Evolutionary conservation across 352 stramenopile genomes (phyloP), one percentile per base, ranked within the genome.

Genomic region (Globisporangium solare): DNA sequence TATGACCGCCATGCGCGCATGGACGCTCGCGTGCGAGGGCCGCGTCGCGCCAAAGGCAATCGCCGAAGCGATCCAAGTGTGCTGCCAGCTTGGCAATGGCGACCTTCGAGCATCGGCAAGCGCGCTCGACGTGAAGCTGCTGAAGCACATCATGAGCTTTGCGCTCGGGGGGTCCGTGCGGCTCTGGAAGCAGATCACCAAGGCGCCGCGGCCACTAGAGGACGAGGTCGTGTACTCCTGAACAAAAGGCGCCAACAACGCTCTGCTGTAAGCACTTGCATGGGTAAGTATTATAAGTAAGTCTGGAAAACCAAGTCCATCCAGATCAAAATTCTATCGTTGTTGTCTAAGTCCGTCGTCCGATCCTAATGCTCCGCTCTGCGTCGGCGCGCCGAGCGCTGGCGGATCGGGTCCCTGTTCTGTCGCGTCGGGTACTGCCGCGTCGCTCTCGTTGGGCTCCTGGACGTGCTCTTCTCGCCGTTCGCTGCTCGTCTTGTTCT

Each of bases 181-280:
- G 10, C 61, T 89, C 42, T 91, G 81, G 81, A 79, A 80, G 58
- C 81, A 91, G 61, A 83, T 88, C 41, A 64, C 58, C 18, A 73
- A 71, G 27, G 50, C 83, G 27, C 31, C 60, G 45, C 60, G 47
- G 27, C 74, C 72, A 42, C 58, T 90, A 24, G 68, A 83, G 46
- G 49, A 58, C 15, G 73, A 86, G 48, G 64, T 64, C 10, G 62
- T 88, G 47, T 89, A 86, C 57, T 11, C 27, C 27, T 35, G 27
- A 35, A 6, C 3, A 35, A 35, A 35, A 35, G 4, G 27, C 1
- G 27, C 27, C 10, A 27, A 27, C 27, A 35, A 35, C 27, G 10
- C 27, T 11, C 27, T 6, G 27, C 27, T 35, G 27, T 10, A 53
- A 11, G 39, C 43, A 18, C 11, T 51, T n/a, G 15, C 35, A 20